A percentile compares a stretch with the other conserved stretches of the same genome.
These are phyloP conservation scores for Mycena floridula DNA, from an alignment of 768 basidiomycete species.

Conservation along the genomic window DNA sequence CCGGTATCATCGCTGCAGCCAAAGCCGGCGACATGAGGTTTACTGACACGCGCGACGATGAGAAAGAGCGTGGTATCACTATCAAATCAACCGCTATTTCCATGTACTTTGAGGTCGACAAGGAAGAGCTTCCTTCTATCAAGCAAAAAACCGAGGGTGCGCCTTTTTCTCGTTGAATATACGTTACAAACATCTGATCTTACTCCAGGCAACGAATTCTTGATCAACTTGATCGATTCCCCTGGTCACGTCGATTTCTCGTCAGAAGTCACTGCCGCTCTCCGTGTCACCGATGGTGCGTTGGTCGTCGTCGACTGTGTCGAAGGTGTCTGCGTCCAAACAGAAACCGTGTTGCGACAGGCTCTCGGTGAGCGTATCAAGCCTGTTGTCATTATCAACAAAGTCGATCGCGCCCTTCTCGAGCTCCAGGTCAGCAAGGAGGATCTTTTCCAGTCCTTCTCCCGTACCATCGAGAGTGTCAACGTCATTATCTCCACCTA, in stretches of 20 bases:
- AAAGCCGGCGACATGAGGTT: conserved; percentile 97
- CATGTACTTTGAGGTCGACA: conserved; percentile 96
- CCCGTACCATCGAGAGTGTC: conserved; percentile 93
- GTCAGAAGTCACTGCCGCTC: conserved; percentile 98
- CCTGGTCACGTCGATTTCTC: conserved; percentile 99
- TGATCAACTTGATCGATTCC: conserved; percentile 99
- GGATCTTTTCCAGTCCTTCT: conserved; percentile 95
- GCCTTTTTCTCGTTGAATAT: conserved; percentile 16
- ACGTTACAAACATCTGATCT: not conserved
- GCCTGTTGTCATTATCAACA: conserved; percentile 99
- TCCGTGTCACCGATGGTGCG: conserved; percentile 99
- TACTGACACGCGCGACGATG: conserved; percentile 95
- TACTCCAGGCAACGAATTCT: conserved; percentile 78
- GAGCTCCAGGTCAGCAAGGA: conserved; percentile 98
- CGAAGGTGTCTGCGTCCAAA: conserved; percentile 99
- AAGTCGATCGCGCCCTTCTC: conserved; percentile 98
- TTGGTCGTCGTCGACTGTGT: conserved; percentile 99
- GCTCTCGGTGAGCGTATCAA: conserved; percentile 98
- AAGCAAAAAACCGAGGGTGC: conserved; percentile 92
- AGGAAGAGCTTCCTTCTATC: conserved; percentile 81
- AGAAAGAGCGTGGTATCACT: conserved; percentile 99
- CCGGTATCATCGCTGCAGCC: conserved; percentile 93
- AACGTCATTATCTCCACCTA: conserved; percentile 99
- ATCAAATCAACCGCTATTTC: conserved; percentile 99
- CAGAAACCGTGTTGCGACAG: conserved; percentile 98